Conservation (phyloP, 129 eudicot species). For the Lactuca sativa region DNA sequence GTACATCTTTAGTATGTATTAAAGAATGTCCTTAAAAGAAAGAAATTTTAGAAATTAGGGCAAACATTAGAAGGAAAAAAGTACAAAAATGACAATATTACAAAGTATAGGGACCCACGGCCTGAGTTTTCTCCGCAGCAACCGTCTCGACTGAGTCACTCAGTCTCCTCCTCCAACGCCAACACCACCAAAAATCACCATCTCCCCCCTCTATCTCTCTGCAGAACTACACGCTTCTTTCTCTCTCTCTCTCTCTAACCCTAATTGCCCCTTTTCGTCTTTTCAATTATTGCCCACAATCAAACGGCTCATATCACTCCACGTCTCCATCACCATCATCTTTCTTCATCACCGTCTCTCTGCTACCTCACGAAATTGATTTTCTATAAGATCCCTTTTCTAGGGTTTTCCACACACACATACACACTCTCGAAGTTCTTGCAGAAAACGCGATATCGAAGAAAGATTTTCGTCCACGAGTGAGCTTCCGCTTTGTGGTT, state of each 20-base stretch:
- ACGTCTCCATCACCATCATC: slow-evolving; percentile 50
- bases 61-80: not conserved
- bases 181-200: slow-evolving; percentile 45
- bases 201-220: slow-evolving; percentile 31
- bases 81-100: not conserved
- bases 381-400: slow-evolving; percentile 32
- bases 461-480: slow-evolving; percentile 6
- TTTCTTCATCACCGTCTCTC: slow-evolving; percentile 29
- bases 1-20: not conserved
- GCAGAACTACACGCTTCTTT: slow-evolving; percentile 27
- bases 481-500: slow-evolving; percentile 23
- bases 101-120: slow-evolving; percentile 9
- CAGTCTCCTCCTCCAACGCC: slow-evolving; percentile 45
- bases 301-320: slow-evolving; percentile 48
- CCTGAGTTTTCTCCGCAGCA: slow-evolving; percentile 15
- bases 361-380: slow-evolving; percentile 17
- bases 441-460: not conserved
- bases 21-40: not conserved
- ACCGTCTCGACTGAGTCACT: slow-evolving; percentile 40
- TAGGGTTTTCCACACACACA: slow-evolving; percentile 45
- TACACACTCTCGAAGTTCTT: slow-evolving; percentile 16
- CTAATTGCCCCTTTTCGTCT: slow-evolving; percentile 38
- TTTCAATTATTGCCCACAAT: slow-evolving; percentile 29
- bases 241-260: slow-evolving; percentile 13
- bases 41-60: not conserved